phyloP scores from a whole-genome alignment of 1,284 basidiomycete genomes.

The Coniophora puteana region DNA sequence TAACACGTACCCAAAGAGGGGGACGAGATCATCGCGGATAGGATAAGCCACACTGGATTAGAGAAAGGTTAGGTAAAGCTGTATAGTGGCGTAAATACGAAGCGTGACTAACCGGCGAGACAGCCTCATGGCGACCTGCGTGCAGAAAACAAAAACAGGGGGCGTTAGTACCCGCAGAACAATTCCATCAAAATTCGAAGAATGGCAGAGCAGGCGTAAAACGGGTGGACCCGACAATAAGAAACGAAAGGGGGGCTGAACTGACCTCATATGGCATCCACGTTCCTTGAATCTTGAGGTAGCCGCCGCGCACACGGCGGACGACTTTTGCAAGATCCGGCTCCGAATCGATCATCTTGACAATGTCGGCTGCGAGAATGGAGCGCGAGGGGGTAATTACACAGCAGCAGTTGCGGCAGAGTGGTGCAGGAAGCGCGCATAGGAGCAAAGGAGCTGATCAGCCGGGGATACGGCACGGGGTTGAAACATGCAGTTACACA shows the following conservation, averaged over 20 bases:
- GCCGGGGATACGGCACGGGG: conserved; percentile 6
- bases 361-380: conserved; percentile 73
- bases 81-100: conserved; percentile 11
- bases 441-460: background rate
- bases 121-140: conserved; percentile 68
- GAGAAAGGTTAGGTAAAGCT: conserved; percentile 17
- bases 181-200: conserved; percentile 2
- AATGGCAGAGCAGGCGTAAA: conserved; percentile 1
- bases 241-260: conserved; percentile 9
- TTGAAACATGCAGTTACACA: conserved; percentile 35
- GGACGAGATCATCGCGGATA: conserved; percentile 80
- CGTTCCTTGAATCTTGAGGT: conserved; percentile 85
- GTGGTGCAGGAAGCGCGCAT: conserved; percentile 7
- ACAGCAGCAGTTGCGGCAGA: too few species aligned
- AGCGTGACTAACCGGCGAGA: conserved; percentile 63
- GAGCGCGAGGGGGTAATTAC: conserved; percentile 11
- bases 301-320: conserved; percentile 79
- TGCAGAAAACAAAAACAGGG: conserved; percentile 7
- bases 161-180: too few species aligned
- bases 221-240: conserved; percentile 16
- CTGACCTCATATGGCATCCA: conserved; percentile 86
- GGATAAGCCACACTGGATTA: conserved; percentile 74
- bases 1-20: conserved; percentile 69
- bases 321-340: conserved; percentile 78
- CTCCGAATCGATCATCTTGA: conserved; percentile 86